Conservation (phyloP, 148 eudicot species). For the Vaccinium myrtillus region DNA sequence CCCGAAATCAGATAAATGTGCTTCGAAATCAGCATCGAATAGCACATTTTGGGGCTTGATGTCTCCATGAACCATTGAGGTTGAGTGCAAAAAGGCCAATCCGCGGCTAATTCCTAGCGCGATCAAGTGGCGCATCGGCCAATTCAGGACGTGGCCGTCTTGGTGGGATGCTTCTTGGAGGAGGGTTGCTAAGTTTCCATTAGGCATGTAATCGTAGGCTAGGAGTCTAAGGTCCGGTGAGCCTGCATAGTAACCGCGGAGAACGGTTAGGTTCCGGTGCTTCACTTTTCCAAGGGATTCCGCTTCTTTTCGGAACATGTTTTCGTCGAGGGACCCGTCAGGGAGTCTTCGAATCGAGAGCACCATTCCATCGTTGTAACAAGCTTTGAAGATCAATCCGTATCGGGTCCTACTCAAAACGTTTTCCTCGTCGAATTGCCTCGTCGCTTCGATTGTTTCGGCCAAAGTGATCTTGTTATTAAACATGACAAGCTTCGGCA, state of each 20-base stretch:
- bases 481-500: slow-evolving; percentile 63
- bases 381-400: slow-evolving; percentile 60
- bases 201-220: slow-evolving; percentile 70
- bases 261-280: slow-evolving; percentile 58
- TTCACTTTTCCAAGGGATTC: slow-evolving; percentile 59
- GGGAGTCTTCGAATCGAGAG: slow-evolving; percentile 58
- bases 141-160: slow-evolving; percentile 69
- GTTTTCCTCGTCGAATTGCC: slow-evolving; percentile 69
- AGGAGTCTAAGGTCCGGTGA: slow-evolving; percentile 49
- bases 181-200: slow-evolving; percentile 65
- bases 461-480: slow-evolving; percentile 61
- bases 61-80: slow-evolving; percentile 55
- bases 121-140: slow-evolving; percentile 77
- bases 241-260: slow-evolving; percentile 61
- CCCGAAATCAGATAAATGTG: slow-evolving; percentile 66
- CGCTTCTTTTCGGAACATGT: slow-evolving; percentile 53
- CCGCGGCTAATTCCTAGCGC: slow-evolving; percentile 69
- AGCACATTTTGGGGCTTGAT: slow-evolving; percentile 63
- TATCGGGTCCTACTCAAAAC: slow-evolving; percentile 51
- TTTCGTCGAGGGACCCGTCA: slow-evolving; percentile 39
- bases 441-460: slow-evolving; percentile 60
- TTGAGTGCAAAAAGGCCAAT: slow-evolving; percentile 50
- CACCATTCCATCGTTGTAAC: slow-evolving; percentile 57
- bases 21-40: slow-evolving; percentile 74
- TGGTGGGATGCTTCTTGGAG: slow-evolving; percentile 76